Evolutionary conservation across 2,329 filamentous ascomycete species (phyloP).

Genomic region (Fusarium coffeatum): DNA sequence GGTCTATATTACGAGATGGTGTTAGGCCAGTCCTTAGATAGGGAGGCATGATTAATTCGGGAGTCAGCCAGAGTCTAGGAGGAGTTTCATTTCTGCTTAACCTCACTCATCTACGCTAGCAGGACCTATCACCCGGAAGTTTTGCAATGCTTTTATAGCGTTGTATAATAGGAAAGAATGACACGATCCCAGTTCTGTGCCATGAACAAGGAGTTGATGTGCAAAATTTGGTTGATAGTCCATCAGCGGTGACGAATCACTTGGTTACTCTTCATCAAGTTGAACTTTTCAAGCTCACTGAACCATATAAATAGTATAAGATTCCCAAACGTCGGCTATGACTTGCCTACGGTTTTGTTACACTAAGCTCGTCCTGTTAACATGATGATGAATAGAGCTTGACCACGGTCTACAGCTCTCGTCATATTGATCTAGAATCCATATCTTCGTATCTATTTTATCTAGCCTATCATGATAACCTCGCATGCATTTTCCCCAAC

Average conservation of each 20-base stretch:
- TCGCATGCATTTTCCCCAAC: slow-evolving; percentile 3
- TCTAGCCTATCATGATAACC: slow-evolving; percentile 37
- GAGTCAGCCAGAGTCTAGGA: neutral
- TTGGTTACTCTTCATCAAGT: neutral
- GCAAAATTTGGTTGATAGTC: neutral
- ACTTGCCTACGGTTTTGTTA: neutral
- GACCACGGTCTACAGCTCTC: slow-evolving; percentile 14
- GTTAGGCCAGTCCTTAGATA: slow-evolving; percentile 56
- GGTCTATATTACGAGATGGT: slow-evolving; percentile 67
- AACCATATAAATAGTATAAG: no score
- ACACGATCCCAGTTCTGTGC: neutral
- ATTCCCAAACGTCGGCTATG: no score
- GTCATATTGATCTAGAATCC: slow-evolving; percentile 33
- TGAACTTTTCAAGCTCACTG: no score
- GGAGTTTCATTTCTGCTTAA: neutral
- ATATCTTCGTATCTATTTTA: slow-evolving; percentile 40
- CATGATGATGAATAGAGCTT: neutral
- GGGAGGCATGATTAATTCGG: slow-evolving; percentile 41
- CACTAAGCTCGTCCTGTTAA: neutral
- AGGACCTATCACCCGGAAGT: no score
- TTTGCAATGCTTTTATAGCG: neutral
- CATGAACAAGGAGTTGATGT: neutral
- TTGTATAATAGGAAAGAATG: neutral
- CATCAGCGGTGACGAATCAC: neutral
- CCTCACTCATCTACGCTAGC: neutral